phyloP scores from a whole-genome alignment of 176 grass and related monocot genomes.

The Microstegium vimineum region DNA sequence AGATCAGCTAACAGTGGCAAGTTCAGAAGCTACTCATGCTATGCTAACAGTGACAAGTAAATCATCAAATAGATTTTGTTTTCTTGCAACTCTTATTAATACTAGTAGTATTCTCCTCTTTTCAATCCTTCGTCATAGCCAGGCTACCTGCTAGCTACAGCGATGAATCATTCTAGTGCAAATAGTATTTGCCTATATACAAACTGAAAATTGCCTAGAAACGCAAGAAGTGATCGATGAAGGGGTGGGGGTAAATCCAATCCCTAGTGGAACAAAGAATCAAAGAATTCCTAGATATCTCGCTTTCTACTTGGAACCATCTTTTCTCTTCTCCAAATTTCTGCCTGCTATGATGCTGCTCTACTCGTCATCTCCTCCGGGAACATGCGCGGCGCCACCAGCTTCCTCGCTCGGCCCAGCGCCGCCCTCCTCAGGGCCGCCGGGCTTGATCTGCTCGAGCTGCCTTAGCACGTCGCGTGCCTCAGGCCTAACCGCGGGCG shows the following conservation, averaged over 20 bases:
- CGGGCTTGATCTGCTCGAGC: conserved; percentile 76
- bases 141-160: background rate
- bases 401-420: conserved; percentile 26
- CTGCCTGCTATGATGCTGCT: background rate
- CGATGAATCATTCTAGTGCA: background rate
- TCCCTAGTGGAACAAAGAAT: conserved; percentile 1
- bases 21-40: background rate
- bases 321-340: background rate
- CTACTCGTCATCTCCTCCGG: conserved; percentile 30
- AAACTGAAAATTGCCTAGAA: background rate
- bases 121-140: background rate
- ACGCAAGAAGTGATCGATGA: background rate
- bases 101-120: background rate
- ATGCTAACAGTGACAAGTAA: too few relatives aligned
- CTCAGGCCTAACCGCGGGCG: conserved; percentile 53
- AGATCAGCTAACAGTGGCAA: background rate
- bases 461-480: conserved; percentile 59
- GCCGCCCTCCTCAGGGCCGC: conserved; percentile 18
- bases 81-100: background rate
- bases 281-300: conserved; percentile 35
- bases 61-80: too few relatives aligned
- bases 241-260: too few relatives aligned
- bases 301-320: conserved; percentile 14
- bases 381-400: background rate
- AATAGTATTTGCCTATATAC: conserved; percentile 28